Evolutionary conservation across 1,284 basidiomycete genomes (phyloP).

Genomic region (Mycosarcoma maydis): DNA sequence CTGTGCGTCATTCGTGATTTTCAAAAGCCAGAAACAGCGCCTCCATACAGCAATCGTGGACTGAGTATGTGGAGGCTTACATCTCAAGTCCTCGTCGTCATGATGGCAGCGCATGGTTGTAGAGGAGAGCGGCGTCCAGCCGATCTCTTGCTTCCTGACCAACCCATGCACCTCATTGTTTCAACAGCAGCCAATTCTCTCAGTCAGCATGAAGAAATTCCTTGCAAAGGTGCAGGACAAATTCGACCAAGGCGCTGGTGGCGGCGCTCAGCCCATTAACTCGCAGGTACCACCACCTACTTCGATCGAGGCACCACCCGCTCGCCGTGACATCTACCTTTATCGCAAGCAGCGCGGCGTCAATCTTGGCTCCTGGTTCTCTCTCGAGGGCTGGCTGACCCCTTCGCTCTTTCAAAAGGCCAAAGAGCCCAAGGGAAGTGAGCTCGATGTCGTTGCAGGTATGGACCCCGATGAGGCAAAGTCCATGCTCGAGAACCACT

Average conservation of each 20-base stretch:
- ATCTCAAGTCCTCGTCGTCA: not conserved
- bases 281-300: slow-evolving; percentile 33
- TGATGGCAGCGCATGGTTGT: no score
- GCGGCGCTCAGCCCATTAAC: slow-evolving; percentile 4
- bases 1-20: not conserved
- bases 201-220: slow-evolving; percentile 36
- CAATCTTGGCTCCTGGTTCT: slow-evolving; percentile 75
- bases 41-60: no score
- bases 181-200: no score
- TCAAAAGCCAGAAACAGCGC: no score
- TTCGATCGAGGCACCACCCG: slow-evolving; percentile 28
- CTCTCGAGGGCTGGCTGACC: slow-evolving; percentile 67
- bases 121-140: no score
- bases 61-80: not conserved
- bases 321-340: slow-evolving; percentile 70
- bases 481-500: slow-evolving; percentile 77
- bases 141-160: no score
- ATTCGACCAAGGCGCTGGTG: slow-evolving; percentile 11
- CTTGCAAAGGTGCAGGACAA: slow-evolving; percentile 44
- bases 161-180: no score
- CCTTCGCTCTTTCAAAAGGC: slow-evolving; percentile 56
- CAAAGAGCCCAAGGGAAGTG: slow-evolving; percentile 50
- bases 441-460: slow-evolving; percentile 77
- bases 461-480: slow-evolving; percentile 70
- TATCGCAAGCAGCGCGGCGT: slow-evolving; percentile 82